phyloP scores from a whole-genome alignment of 306 rosid genomes.

The Cercis canadensis region DNA sequence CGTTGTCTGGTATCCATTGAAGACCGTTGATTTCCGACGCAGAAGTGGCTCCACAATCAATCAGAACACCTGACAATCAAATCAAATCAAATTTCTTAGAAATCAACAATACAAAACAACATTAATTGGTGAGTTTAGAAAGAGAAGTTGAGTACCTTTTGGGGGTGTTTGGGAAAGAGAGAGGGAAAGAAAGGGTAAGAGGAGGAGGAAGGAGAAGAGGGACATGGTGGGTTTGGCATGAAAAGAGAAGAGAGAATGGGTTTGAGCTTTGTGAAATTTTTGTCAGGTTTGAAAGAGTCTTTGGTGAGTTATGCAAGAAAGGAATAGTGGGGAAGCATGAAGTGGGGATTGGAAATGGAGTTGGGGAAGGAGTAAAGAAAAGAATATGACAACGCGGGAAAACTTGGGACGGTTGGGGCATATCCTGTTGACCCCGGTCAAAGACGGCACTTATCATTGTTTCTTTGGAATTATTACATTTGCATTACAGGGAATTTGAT shows the following conservation, averaged over 20 bases:
- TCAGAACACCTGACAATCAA: conserved; percentile 43
- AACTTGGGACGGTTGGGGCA: conserved; percentile 19
- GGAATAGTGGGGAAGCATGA: conserved; percentile 37
- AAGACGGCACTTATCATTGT: conserved; percentile 20
- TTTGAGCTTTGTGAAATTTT: neutral
- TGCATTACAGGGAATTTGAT: too few species aligned
- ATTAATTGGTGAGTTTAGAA: neutral
- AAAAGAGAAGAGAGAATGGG: neutral
- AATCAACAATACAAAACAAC: neutral
- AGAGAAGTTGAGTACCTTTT: conserved; percentile 44
- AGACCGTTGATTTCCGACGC: conserved; percentile 45
- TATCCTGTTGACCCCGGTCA: conserved; percentile 30
- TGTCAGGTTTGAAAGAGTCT: conserved; percentile 50
- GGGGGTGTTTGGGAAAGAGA: conserved; percentile 51
- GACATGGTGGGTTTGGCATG: conserved; percentile 50
- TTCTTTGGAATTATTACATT: neutral
- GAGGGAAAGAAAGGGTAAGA: conserved; percentile 39
- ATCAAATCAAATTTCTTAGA: neutral
- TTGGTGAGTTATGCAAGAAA: conserved; percentile 42
- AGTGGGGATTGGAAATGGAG: conserved; percentile 38
- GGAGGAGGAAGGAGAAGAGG: conserved; percentile 39
- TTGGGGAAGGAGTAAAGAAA: conserved; percentile 46
- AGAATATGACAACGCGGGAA: conserved; percentile 74
- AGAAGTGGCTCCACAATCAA: conserved; percentile 64
- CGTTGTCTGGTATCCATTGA: conserved; percentile 69